Percentiles rank a stretch among this genome's conserved stretches.
Conservation (phyloP, 1,284 basidiomycete genomes). For the Microstroma glucosiphilum region DNA sequence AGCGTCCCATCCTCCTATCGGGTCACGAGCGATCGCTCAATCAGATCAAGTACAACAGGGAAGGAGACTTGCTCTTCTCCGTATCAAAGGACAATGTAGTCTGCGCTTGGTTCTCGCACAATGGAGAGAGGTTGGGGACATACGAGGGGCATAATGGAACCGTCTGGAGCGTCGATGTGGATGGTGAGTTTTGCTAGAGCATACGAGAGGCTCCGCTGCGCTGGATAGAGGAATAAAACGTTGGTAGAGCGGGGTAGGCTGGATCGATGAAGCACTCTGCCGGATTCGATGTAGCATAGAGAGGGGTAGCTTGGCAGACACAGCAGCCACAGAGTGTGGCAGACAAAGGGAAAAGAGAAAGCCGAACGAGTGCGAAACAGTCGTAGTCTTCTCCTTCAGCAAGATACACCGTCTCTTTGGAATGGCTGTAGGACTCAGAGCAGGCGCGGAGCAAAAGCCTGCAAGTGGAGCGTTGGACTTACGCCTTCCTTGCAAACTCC, state of each 20-base stretch:
- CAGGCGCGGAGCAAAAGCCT: neutral
- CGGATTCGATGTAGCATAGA: too few species aligned
- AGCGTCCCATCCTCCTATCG: constrained; percentile 53
- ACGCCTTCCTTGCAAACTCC: neutral
- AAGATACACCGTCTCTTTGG: too few species aligned
- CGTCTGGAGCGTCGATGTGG: constrained; percentile 93
- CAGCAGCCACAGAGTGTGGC: too few species aligned
- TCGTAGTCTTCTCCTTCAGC: too few species aligned
- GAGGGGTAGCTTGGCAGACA: too few species aligned
- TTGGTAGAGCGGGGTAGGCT: too few species aligned
- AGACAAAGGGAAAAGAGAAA: too few species aligned
- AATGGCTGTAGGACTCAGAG: too few species aligned
- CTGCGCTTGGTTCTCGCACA: constrained; percentile 98
- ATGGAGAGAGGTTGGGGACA: constrained; percentile 93
- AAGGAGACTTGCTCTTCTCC: constrained; percentile 92
- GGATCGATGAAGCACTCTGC: too few species aligned
- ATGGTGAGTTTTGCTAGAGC: constrained; percentile 62
- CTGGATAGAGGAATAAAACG: neutral
- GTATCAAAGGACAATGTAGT: constrained; percentile 92
- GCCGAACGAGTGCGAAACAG: neutral
- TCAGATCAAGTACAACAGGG: constrained; percentile 68
- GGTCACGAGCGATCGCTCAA: constrained; percentile 97
- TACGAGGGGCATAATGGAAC: constrained; percentile 94
- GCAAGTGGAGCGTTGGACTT: neutral
- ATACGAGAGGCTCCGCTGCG: too few species aligned